These are phyloP conservation scores for Leavenworthia alabamica DNA, from an alignment of 345 rosid genomes.

Conservation along the genomic window DNA sequence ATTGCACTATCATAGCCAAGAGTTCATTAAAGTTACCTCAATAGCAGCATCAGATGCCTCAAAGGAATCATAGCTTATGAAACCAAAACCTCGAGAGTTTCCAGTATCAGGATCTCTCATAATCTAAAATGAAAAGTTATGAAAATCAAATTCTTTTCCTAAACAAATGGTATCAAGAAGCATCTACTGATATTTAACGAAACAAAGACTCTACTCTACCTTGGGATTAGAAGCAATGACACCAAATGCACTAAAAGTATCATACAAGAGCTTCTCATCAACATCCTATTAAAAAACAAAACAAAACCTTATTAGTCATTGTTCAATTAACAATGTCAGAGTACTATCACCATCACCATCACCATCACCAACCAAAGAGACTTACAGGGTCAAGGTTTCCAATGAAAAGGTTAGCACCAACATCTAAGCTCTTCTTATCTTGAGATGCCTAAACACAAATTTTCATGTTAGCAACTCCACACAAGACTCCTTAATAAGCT, in stretches of 20 bases:
- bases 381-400: conserved; percentile 97
- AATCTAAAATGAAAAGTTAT: conserved; percentile 42
- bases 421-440: conserved; percentile 98
- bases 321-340: not conserved
- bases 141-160: conserved; percentile 10
- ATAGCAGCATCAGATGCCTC: conserved; percentile 99
- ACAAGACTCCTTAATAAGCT: too few relatives aligned
- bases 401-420: conserved; percentile 95
- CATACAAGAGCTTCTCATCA: conserved; percentile 91
- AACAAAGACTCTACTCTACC: conserved; percentile 36
- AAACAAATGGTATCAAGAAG: not conserved
- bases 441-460: conserved; percentile 96
- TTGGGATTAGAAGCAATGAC: conserved; percentile 93
- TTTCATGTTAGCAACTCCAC: too few relatives aligned
- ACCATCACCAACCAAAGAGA: not conserved
- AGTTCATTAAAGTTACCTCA: conserved; percentile 46
- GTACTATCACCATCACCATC: not conserved
- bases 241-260: conserved; percentile 98
- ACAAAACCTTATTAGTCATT: conserved; percentile 5
- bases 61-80: conserved; percentile 96
- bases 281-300: conserved; percentile 68
- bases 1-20: not conserved
- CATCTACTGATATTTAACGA: not conserved
- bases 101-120: conserved; percentile 99
- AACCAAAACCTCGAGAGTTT: conserved; percentile 95